Conservation (phyloP, 768 basidiomycete genomes). For the Lactifluus echinatus region DNA sequence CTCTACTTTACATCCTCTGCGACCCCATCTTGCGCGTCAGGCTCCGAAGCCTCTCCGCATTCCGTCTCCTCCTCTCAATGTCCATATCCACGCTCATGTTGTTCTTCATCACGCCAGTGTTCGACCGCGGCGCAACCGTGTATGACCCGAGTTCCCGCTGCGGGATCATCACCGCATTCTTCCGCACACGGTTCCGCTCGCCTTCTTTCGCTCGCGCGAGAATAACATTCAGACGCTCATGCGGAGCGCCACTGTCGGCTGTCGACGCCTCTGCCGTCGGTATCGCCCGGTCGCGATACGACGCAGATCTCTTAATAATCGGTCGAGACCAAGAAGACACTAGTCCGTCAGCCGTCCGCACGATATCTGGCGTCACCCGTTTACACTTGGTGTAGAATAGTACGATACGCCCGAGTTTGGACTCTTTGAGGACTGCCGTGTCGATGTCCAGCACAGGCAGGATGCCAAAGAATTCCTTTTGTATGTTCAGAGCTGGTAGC, state of each 20-base stretch:
- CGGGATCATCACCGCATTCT: conserved; percentile 80
- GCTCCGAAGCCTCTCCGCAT: conserved; percentile 61
- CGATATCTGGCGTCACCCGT: conserved; percentile 74
- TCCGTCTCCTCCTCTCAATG: conserved; percentile 62
- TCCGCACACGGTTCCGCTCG: conserved; percentile 61
- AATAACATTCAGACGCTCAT: conserved; percentile 59
- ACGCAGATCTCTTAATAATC: conserved; percentile 83
- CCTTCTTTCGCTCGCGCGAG: conserved; percentile 55
- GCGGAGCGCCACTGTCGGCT: conserved; percentile 30
- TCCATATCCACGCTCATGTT: conserved; percentile 64
- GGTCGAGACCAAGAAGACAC: conserved; percentile 84
- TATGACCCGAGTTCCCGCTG: conserved; percentile 68
- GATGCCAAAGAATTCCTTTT: conserved; percentile 79
- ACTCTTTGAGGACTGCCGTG: conserved; percentile 81
- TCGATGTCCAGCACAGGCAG: conserved; percentile 91
- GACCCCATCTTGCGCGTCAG: conserved; percentile 42
- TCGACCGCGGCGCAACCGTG: conserved; percentile 63
- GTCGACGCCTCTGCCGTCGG: conserved; percentile 42
- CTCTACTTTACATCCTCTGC: not conserved
- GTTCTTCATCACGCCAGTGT: conserved; percentile 41
- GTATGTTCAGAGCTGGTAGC: conserved; percentile 92
- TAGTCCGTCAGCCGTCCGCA: conserved; percentile 75
- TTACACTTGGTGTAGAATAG: conserved; percentile 96
- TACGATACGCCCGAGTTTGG: conserved; percentile 79
- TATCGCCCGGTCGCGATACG: conserved; percentile 66